Evolutionary conservation across 768 basidiomycete genomes (phyloP).

Genomic region (Epithele typhae): DNA sequence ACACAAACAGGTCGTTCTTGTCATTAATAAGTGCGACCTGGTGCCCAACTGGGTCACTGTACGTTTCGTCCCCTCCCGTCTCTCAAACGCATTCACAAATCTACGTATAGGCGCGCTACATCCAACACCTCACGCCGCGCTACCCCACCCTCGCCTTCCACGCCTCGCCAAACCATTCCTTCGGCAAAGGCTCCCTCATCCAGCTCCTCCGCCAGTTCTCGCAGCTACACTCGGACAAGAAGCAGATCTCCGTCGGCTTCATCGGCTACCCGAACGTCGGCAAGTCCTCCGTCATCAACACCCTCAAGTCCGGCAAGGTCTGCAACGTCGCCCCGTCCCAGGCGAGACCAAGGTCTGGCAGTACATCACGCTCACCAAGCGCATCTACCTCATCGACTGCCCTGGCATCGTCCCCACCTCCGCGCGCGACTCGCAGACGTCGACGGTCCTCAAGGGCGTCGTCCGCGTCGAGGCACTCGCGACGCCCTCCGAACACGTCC

Average conservation of each 20-base stretch:
- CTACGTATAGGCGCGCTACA: conserved; percentile 76
- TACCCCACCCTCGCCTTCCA: conserved; percentile 98
- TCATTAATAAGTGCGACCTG: conserved; percentile 98
- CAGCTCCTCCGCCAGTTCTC: conserved; percentile 96
- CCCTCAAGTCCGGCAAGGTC: conserved; percentile 95
- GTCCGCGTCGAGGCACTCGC: conserved; percentile 93
- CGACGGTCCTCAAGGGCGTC: conserved; percentile 94
- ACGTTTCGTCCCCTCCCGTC: conserved; percentile 26
- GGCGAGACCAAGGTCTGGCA: conserved; percentile 99
- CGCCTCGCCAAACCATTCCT: conserved; percentile 97
- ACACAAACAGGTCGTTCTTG: conserved; percentile 94
- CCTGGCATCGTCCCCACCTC: conserved; percentile 97
- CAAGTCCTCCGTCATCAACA: conserved; percentile 97
- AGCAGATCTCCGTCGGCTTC: conserved; percentile 97
- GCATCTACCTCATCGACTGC: conserved; percentile 99
- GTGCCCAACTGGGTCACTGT: conserved; percentile 99
- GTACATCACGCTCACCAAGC: conserved; percentile 94
- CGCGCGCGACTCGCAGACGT: conserved; percentile 83
- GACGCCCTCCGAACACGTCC: conserved; percentile 89
- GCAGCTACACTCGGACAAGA: conserved; percentile 96
- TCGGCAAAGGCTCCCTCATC: conserved; percentile 97
- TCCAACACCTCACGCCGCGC: conserved; percentile 89
- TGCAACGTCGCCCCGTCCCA: conserved; percentile 92
- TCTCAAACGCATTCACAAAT: background rate
- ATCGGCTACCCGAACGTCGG: conserved; percentile 99